A percentile compares a stretch with the other conserved stretches of the same genome.
These are phyloP conservation scores for Proliferodiscus dingleyae DNA, from an alignment of 2,329 filamentous ascomycete species.

Conservation along the genomic window DNA sequence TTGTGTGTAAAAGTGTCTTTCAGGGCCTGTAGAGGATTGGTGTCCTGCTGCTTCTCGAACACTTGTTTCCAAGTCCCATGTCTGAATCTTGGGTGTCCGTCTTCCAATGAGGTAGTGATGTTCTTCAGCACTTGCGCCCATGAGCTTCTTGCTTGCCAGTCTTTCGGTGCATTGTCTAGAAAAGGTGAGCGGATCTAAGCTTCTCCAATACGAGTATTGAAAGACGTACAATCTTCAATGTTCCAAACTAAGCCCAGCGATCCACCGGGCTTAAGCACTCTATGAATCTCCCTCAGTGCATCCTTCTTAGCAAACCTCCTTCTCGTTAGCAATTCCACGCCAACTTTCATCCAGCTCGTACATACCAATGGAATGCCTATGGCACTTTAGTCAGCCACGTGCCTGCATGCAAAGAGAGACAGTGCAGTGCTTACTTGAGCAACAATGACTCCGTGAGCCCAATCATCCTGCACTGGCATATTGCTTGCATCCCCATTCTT, in stretches of 20 bases:
- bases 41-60: conserved; percentile 55
- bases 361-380: conserved; percentile 15
- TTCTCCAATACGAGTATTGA: neutral
- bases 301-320: conserved; percentile 63
- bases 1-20: conserved; percentile 37
- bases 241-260: conserved; percentile 69
- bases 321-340: conserved; percentile 1
- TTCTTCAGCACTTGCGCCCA: conserved; percentile 62
- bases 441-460: conserved; percentile 60
- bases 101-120: conserved; percentile 50
- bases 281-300: conserved; percentile 60
- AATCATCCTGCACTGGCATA: conserved; percentile 51
- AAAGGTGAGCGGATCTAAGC: conserved; percentile 6
- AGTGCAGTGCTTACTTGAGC: conserved; percentile 54
- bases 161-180: conserved; percentile 58
- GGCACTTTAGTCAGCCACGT: neutral
- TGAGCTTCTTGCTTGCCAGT: conserved; percentile 48
- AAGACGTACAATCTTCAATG: conserved; percentile 59
- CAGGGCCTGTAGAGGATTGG: conserved; percentile 48
- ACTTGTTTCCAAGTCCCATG: conserved; percentile 59
- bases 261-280: conserved; percentile 56
- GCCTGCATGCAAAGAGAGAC: neutral
- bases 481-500: conserved; percentile 52
- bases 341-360: neutral
- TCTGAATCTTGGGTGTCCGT: conserved; percentile 60